phyloP scores from a whole-genome alignment of 306 rosid species.

The Prunus mume region DNA sequence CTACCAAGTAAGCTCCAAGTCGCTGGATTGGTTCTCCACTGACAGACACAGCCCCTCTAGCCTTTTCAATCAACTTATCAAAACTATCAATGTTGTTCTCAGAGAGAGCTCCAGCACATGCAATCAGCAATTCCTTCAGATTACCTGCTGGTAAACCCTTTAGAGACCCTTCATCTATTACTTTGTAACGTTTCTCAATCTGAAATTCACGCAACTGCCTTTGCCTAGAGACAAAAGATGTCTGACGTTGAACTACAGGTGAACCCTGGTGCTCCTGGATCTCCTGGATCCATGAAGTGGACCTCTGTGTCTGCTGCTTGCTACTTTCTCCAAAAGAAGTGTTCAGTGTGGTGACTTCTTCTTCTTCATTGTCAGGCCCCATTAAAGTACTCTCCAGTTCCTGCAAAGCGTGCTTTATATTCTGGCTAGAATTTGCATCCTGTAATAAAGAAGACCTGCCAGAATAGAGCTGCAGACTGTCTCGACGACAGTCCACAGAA shows the following conservation, averaged over 20 bases:
- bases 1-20: conserved; percentile 94
- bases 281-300: conserved; percentile 50
- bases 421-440: conserved; percentile 42
- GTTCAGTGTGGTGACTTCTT: conserved; percentile 38
- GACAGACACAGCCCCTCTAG: conserved; percentile 66
- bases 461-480: conserved; percentile 40
- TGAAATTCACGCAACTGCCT: conserved; percentile 42
- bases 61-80: conserved; percentile 54
- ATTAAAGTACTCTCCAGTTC: conserved; percentile 79
- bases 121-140: conserved; percentile 72
- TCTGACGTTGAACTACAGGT: conserved; percentile 37
- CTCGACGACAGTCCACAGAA: conserved; percentile 32
- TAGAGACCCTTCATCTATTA: conserved; percentile 45
- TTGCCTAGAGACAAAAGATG: conserved; percentile 33
- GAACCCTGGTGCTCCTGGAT: conserved; percentile 40
- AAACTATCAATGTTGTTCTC: conserved; percentile 47
- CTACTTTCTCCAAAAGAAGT: conserved; percentile 40
- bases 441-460: conserved; percentile 28
- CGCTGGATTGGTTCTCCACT: conserved; percentile 86
- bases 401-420: conserved; percentile 48
- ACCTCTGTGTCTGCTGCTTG: conserved; percentile 34
- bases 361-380: conserved; percentile 70
- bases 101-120: conserved; percentile 72
- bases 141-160: conserved; percentile 42
- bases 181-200: conserved; percentile 56